Conservation (phyloP, 2,329 filamentous ascomycete species). For the Alternaria sp. region DNA sequence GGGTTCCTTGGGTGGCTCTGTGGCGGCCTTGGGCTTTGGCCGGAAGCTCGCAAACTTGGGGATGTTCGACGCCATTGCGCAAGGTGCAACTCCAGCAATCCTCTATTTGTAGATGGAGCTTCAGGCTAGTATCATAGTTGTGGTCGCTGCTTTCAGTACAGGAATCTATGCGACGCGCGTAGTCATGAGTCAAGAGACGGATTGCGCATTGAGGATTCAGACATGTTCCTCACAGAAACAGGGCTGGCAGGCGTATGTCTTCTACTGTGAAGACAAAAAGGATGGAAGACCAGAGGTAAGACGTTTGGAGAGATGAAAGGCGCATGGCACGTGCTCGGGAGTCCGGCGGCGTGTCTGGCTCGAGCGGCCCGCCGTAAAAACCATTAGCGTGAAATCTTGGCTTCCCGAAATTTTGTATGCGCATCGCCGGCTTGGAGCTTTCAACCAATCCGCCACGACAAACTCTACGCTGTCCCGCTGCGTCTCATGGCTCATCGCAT, state of each 20-base stretch:
- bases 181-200: background rate
- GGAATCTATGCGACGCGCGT: background rate
- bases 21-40: slow-evolving; percentile 50
- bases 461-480: slow-evolving; percentile 17
- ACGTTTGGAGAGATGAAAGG: slow-evolving; percentile 11
- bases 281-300: background rate
- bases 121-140: background rate
- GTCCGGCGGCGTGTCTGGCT: slow-evolving; percentile 10
- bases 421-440: slow-evolving; percentile 6
- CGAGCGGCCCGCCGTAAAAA: slow-evolving; percentile 18
- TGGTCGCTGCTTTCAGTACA: background rate
- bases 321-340: slow-evolving; percentile 15
- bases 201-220: background rate
- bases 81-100: background rate
- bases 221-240: background rate
- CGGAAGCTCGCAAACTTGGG: slow-evolving; percentile 81
- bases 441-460: slow-evolving; percentile 24
- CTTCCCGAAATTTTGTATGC: slow-evolving; percentile 24
- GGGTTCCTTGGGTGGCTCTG: slow-evolving; percentile 16
- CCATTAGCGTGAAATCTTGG: slow-evolving; percentile 30
- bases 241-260: background rate
- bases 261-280: background rate
- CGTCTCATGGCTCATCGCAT: slow-evolving; percentile 35
- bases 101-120: background rate
- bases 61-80: slow-evolving; percentile 48